Percentiles rank a stretch among this genome's conserved stretches.
phyloP scores from a whole-genome alignment of 495 filamentous ascomycete genomes.

The Daldinia vernicosa region DNA sequence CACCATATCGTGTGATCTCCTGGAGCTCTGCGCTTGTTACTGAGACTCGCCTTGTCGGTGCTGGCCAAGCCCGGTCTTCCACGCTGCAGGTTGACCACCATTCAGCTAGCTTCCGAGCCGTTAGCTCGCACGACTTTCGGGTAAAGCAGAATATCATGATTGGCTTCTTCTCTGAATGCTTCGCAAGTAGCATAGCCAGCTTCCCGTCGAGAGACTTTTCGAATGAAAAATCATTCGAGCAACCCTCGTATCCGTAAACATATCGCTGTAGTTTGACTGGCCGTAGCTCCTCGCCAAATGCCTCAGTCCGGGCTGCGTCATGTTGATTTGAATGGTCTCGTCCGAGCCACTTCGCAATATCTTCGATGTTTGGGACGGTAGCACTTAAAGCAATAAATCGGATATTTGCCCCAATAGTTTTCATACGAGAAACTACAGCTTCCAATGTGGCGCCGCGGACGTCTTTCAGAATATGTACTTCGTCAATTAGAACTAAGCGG shows the following conservation, averaged over 20 bases:
- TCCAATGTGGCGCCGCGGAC: conserved; percentile 88
- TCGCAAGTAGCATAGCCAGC: conserved; percentile 76
- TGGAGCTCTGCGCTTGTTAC: conserved; percentile 70
- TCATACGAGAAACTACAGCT: conserved; percentile 97
- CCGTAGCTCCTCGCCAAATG: conserved; percentile 91
- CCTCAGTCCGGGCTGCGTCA: conserved; percentile 74
- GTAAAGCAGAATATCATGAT: conserved; percentile 96
- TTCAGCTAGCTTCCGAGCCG: conserved; percentile 76
- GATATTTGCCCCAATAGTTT: conserved; percentile 84
- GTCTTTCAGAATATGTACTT: conserved; percentile 95
- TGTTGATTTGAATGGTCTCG: conserved; percentile 72
- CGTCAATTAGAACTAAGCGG: conserved; percentile 92
- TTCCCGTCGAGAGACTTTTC: conserved; percentile 81
- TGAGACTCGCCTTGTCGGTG: conserved; percentile 62
- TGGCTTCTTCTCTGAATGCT: conserved; percentile 80
- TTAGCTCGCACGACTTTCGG: conserved; percentile 76
- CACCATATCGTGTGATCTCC: conserved; percentile 71
- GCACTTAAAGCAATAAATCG: conserved; percentile 93
- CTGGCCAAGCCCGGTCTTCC: conserved; percentile 71
- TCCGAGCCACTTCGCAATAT: conserved; percentile 93
- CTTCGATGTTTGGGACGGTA: conserved; percentile 90
- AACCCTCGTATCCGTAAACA: conserved; percentile 76
- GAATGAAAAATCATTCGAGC: conserved; percentile 84
- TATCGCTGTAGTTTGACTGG: conserved; percentile 88
- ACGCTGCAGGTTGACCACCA: conserved; percentile 67